phyloP scores from a whole-genome alignment of 2,329 filamentous ascomycete genomes.

The Trichoderma simmonsii region DNA sequence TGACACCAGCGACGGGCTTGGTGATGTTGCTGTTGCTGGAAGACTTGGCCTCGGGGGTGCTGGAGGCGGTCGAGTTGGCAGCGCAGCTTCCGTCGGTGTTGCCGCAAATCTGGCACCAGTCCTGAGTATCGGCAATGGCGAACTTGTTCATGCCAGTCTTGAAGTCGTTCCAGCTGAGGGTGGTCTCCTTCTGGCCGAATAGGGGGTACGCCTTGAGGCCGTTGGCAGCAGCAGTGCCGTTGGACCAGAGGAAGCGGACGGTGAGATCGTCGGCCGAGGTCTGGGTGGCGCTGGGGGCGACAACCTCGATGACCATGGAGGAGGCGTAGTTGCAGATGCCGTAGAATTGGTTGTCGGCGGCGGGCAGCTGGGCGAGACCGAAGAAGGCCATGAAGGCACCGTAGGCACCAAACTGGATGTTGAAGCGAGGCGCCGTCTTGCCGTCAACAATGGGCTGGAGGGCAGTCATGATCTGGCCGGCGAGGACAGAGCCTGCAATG shows the following conservation, averaged over 20 bases:
- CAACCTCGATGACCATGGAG: conserved; percentile 74
- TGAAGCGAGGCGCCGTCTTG: conserved; percentile 40
- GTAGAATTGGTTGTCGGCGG: conserved; percentile 60
- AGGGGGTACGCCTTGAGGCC: conserved; percentile 54
- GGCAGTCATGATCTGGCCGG: conserved; percentile 51
- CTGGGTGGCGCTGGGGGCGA: conserved; percentile 52
- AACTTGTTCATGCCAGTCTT: conserved; percentile 60
- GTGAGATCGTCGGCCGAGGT: conserved; percentile 48
- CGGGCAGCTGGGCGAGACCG: conserved; percentile 52
- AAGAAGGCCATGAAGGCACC: conserved; percentile 62
- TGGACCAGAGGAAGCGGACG: conserved; percentile 61
- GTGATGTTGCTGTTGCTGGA: conserved; percentile 50
- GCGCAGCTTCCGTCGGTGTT: conserved; percentile 68
- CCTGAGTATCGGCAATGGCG: conserved; percentile 58
- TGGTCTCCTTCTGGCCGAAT: conserved; percentile 54
- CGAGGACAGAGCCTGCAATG: conserved; percentile 56
- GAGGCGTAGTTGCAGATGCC: conserved; percentile 82
- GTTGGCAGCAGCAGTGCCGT: conserved; percentile 53
- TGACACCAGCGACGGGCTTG: conserved; percentile 73
- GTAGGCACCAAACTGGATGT: conserved; percentile 60
- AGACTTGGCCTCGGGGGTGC: conserved; percentile 26
- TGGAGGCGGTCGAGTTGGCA: conserved; percentile 25
- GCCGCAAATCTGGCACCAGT: conserved; percentile 76
- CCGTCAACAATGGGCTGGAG: conserved; percentile 51
- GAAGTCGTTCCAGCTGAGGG: conserved; percentile 69